A percentile compares a stretch with the other conserved stretches of the same genome.
phyloP scores from a whole-genome alignment of 371 early-diverging fungal genomes.

The Amoeboaphelidium protococcarum region DNA sequence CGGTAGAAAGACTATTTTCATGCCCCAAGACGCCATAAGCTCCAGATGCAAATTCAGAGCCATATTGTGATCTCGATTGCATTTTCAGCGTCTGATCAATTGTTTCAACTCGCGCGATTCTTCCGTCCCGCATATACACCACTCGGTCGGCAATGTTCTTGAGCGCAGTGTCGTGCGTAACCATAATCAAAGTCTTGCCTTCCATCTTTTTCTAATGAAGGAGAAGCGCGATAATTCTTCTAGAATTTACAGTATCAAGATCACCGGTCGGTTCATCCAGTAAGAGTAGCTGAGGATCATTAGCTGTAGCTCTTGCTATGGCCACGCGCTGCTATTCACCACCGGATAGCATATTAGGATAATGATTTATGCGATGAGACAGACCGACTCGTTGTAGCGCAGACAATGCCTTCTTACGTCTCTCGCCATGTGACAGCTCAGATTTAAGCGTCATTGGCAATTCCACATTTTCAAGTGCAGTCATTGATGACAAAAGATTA shows the following conservation, averaged over 20 bases:
- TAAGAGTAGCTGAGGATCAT: conserved; percentile 11
- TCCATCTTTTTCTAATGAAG: conserved; percentile 1
- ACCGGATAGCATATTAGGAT: conserved; percentile 13
- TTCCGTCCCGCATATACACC: conserved; percentile 11
- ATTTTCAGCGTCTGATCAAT: too few relatives aligned
- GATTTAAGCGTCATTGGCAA: conserved; percentile 9
- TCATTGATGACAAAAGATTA: conserved; percentile 10
- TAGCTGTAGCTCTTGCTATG: conserved; percentile 15
- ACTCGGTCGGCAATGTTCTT: conserved; percentile 9
- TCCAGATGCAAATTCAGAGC: too few relatives aligned
- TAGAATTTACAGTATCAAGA: conserved; percentile 8
- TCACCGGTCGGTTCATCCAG: conserved; percentile 21
- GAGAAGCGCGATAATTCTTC: conserved; percentile 6
- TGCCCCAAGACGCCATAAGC: too few relatives aligned
- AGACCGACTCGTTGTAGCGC: conserved; percentile 7
- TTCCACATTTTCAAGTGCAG: conserved; percentile 11
- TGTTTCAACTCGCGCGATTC: conserved; percentile 4
- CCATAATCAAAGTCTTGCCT: conserved; percentile 11
- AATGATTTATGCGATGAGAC: conserved; percentile 8
- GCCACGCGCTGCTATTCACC: conserved; percentile 23
- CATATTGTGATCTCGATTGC: too few relatives aligned
- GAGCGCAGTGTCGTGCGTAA: conserved; percentile 10
- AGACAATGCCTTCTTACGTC: neutral
- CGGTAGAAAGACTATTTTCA: too few relatives aligned
- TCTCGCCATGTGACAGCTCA: neutral